These are phyloP conservation scores for Oligophagozyma castellii DNA, from an alignment of 1,139 yeast genomes.

Conservation along the genomic window DNA sequence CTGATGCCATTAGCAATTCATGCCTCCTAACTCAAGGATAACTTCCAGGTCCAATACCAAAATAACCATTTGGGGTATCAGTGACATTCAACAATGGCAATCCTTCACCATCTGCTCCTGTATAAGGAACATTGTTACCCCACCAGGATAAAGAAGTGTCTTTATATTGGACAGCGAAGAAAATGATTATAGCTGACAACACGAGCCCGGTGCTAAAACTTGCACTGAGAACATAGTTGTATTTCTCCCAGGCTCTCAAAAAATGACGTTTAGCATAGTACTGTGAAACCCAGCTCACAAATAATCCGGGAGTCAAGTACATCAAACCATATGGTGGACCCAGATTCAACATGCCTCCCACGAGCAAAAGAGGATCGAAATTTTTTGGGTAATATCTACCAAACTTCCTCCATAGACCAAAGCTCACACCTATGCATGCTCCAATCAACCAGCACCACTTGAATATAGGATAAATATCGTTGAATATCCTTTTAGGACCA, in stretches of 20 bases:
- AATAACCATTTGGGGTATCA: conserved; percentile 31
- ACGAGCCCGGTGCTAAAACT: conserved; percentile 51
- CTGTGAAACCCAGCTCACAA: conserved; percentile 39
- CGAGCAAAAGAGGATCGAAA: conserved; percentile 36
- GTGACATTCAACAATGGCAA: conserved; percentile 13
- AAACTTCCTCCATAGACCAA: conserved; percentile 30
- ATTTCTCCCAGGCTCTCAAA: conserved; percentile 49
- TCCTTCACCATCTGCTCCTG: conserved; percentile 31
- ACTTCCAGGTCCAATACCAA: conserved; percentile 32
- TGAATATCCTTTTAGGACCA: conserved; percentile 49
- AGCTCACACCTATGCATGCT: conserved; percentile 32
- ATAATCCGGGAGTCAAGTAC: conserved; percentile 40
- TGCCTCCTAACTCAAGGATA: too few relatives aligned
- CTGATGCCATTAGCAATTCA: too few relatives aligned
- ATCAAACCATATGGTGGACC: conserved; percentile 44
- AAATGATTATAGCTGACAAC: conserved; percentile 38
- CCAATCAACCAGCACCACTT: conserved; percentile 43
- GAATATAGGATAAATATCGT: conserved; percentile 35
- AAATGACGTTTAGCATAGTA: conserved; percentile 36
- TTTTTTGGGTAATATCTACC: conserved; percentile 25
- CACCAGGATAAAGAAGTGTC: conserved; percentile 37
- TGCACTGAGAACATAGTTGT: conserved; percentile 45
- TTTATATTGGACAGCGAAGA: conserved; percentile 40
- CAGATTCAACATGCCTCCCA: conserved; percentile 31
- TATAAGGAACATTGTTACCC: conserved; percentile 38